Conservation (phyloP, 495 filamentous ascomycete species). For the Penicillium lividum region DNA sequence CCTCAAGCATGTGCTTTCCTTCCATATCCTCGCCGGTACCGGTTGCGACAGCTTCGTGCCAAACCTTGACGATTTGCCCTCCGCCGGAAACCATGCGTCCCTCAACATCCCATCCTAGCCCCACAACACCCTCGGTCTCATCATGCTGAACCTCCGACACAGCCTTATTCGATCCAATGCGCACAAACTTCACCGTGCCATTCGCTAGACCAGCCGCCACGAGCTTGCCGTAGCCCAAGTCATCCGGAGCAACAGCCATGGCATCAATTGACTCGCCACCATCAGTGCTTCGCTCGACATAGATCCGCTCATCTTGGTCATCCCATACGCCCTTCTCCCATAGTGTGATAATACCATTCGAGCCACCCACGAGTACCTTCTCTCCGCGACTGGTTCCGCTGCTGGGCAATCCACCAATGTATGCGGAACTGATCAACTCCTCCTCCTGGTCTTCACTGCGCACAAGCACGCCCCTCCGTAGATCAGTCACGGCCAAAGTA, state of each 20-base stretch:
- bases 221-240: constrained; percentile 65
- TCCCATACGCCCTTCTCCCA: constrained; percentile 96
- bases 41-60: constrained; percentile 58
- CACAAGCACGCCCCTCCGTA: constrained; percentile 77
- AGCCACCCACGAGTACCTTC: constrained; percentile 78
- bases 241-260: constrained; percentile 64
- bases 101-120: constrained; percentile 76
- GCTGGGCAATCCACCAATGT: constrained; percentile 66
- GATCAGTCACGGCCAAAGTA: constrained; percentile 84
- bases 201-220: constrained; percentile 76
- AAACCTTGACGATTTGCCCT: constrained; percentile 80
- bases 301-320: constrained; percentile 86
- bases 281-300: constrained; percentile 57
- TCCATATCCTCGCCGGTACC: constrained; percentile 41
- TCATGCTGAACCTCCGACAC: constrained; percentile 68
- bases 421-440: constrained; percentile 77
- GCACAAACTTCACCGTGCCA: constrained; percentile 58
- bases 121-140: constrained; percentile 78
- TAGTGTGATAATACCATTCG: constrained; percentile 77
- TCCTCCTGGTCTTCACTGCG: constrained; percentile 93
- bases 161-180: constrained; percentile 60
- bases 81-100: constrained; percentile 86
- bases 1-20: constrained; percentile 36
- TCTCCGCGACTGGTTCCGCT: constrained; percentile 64
- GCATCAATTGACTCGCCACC: constrained; percentile 73